Percentiles rank a stretch among this genome's conserved stretches.
Conservation (phyloP, 495 filamentous ascomycete species). For the Stereocaulon alpinum region DNA sequence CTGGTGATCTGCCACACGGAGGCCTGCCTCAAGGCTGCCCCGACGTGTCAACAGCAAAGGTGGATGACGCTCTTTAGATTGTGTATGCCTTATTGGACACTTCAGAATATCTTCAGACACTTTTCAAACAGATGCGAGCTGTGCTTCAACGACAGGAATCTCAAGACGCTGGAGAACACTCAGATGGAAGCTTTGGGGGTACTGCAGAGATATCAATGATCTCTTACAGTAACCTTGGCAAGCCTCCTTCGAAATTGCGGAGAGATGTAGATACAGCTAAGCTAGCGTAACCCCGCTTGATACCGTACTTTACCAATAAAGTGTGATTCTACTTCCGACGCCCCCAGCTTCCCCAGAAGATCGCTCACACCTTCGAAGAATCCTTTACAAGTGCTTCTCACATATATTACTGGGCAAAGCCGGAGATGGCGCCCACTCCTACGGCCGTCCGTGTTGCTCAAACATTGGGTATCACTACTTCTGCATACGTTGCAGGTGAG, state of each 20-base stretch:
- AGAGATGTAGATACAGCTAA: too few relatives aligned
- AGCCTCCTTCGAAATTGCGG: too few relatives aligned
- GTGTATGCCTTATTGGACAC: neutral
- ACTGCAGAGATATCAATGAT: too few relatives aligned
- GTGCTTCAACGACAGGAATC: neutral
- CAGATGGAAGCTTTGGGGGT: neutral
- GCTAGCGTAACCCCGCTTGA: too few relatives aligned
- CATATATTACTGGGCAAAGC: neutral
- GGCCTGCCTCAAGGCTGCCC: neutral
- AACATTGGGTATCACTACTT: slow-evolving; percentile 37
- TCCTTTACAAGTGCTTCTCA: neutral
- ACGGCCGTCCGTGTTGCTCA: slow-evolving; percentile 35
- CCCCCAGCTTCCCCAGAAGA: neutral
- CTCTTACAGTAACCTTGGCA: neutral
- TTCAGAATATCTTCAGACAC: neutral
- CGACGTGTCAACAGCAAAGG: neutral
- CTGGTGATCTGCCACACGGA: neutral
- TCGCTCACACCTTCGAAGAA: neutral
- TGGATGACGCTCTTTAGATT: neutral
- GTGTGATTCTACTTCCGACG: neutral
- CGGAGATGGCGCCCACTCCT: slow-evolving; percentile 16
- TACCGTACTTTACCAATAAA: too few relatives aligned
- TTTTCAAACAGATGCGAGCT: neutral
- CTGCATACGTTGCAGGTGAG: slow-evolving; percentile 31
- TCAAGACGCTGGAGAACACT: neutral